Conservation (phyloP, 495 filamentous ascomycete species). For the Penicillium parvum region DNA sequence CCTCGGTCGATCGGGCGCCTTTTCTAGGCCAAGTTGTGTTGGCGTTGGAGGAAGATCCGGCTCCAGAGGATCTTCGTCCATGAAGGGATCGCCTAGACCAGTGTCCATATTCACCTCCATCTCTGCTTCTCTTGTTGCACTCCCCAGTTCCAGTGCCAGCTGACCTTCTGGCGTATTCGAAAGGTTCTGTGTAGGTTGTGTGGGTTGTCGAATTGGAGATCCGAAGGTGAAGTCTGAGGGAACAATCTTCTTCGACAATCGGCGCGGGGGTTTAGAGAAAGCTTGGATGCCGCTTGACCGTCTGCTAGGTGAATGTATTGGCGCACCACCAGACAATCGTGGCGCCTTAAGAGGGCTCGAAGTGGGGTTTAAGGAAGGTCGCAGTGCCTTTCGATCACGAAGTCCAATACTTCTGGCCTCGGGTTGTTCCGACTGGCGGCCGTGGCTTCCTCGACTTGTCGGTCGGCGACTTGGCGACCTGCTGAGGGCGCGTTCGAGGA, state of each 20-base stretch:
- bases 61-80: conserved; percentile 46
- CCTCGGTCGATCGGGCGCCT: conserved; percentile 32
- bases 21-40: conserved; percentile 53
- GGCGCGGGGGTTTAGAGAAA: conserved; percentile 40
- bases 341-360: conserved; percentile 33
- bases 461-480: conserved; percentile 26
- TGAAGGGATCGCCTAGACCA: conserved; percentile 25
- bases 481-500: conserved; percentile 47
- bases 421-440: conserved; percentile 18
- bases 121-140: conserved; percentile 23
- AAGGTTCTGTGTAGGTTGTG: conserved; percentile 17
- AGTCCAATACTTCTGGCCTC: conserved; percentile 28
- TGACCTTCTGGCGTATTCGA: conserved; percentile 37
- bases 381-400: conserved; percentile 34
- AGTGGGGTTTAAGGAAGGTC: conserved; percentile 34
- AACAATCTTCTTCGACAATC: conserved; percentile 37
- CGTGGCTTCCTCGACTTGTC: conserved; percentile 11
- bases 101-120: conserved; percentile 5
- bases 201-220: conserved; percentile 35
- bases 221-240: conserved; percentile 41
- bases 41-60: conserved; percentile 70
- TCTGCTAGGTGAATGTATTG: conserved; percentile 28
- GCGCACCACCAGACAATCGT: conserved; percentile 28
- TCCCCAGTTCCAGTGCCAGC: conserved; percentile 37
- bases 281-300: conserved; percentile 33